phyloP scores from a whole-genome alignment of 306 rosid genomes.

The Glycine soja region DNA sequence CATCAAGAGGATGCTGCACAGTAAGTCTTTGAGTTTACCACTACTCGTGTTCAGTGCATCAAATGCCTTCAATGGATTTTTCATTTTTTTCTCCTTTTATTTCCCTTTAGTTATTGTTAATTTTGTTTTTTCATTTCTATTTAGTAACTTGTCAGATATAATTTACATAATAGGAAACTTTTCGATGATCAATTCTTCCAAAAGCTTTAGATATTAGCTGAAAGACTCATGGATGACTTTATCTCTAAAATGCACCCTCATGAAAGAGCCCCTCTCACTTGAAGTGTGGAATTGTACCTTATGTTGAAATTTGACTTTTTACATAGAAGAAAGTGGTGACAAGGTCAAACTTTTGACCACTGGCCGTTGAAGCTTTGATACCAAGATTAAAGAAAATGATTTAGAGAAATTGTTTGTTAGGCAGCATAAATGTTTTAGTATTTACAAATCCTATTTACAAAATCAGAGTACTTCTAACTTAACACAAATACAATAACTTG shows the following conservation, averaged over 20 bases:
- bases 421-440: background rate
- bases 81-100: background rate
- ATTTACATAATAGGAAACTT: background rate
- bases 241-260: background rate
- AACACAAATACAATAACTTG: background rate
- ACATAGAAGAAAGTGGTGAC: background rate
- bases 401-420: background rate
- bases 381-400: background rate
- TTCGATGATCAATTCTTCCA: background rate
- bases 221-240: background rate
- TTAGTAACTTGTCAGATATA: background rate
- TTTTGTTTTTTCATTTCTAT: background rate
- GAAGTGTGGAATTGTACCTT: background rate
- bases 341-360: background rate
- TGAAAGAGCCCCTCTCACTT: background rate
- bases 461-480: background rate
- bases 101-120: background rate
- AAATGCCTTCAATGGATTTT: background rate
- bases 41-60: constrained; percentile 8
- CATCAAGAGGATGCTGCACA: constrained; percentile 84
- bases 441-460: background rate
- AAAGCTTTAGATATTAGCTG: background rate
- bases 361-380: background rate
- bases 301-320: background rate
- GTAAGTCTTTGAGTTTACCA: constrained; percentile 58